A percentile compares a stretch with the other conserved stretches of the same genome.
Evolutionary conservation across 2,329 filamentous ascomycete genomes (phyloP).

Genomic region (Nigrograna mackinnonii): DNA sequence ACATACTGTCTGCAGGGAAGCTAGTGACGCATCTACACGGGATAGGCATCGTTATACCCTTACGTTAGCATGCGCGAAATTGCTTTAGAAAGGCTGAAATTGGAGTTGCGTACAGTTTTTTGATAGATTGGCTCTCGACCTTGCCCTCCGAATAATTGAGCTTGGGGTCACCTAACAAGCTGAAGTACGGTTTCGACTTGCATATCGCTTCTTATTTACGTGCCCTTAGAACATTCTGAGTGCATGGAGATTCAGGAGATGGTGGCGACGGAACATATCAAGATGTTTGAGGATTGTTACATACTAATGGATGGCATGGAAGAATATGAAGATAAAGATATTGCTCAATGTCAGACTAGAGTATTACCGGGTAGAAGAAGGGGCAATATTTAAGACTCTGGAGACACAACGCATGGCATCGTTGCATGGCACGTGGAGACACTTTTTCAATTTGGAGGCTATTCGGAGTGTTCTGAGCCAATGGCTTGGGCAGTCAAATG

Average conservation of each 20-base stretch:
- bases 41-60: conserved; percentile 6
- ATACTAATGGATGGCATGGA: neutral
- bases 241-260: neutral
- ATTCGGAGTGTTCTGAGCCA: neutral
- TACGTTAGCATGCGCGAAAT: conserved; percentile 5
- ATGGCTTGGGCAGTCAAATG: neutral
- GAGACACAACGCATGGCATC: neutral
- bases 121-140: conserved; percentile 1
- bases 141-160: neutral
- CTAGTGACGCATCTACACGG: conserved; percentile 4
- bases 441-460: neutral
- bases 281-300: neutral
- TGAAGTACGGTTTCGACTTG: neutral
- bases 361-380: neutral
- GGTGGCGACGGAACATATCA: neutral
- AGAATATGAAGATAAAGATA: neutral
- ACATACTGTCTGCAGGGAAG: conserved; percentile 4
- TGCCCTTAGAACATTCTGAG: conserved; percentile 1
- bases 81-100: conserved; percentile 5
- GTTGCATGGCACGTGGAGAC: neutral
- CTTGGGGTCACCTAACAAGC: neutral
- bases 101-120: conserved; percentile 4
- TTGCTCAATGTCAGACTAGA: neutral
- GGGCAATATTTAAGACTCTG: neutral
- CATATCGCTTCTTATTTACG: conserved; percentile 1